Conservation (phyloP, 2,329 filamentous ascomycete species). For the Neoascochyta sp. region DNA sequence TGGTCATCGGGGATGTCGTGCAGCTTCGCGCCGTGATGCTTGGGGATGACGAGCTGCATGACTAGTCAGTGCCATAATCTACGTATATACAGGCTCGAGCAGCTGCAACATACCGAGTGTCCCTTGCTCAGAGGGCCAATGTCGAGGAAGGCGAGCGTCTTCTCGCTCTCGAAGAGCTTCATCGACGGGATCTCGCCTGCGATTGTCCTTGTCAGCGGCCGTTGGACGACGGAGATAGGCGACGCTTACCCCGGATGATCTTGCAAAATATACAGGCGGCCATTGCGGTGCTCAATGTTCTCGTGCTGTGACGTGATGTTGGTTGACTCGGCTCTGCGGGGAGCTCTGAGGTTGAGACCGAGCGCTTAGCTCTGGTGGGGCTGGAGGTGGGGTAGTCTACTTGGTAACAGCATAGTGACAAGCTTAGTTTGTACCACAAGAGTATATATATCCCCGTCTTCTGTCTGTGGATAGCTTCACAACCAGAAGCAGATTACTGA, state of each 20-base stretch:
- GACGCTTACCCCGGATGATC: constrained; percentile 77
- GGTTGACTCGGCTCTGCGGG: constrained; percentile 9
- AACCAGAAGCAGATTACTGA: no score
- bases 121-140: constrained; percentile 86
- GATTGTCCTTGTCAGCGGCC: constrained; percentile 6
- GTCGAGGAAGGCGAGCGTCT: constrained; percentile 92
- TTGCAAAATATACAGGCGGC: constrained; percentile 94
- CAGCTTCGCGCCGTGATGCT: constrained; percentile 88
- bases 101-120: constrained; percentile 85
- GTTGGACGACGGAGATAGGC: background rate
- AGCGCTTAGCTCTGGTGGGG: constrained; percentile 14
- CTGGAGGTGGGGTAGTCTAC: constrained; percentile 21
- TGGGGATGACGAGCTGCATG: constrained; percentile 88
- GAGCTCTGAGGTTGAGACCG: no score
- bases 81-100: background rate
- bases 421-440: no score
- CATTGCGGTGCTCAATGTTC: constrained; percentile 42
- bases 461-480: no score
- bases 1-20: constrained; percentile 89
- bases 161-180: constrained; percentile 94
- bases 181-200: constrained; percentile 91
- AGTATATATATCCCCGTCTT: no score
- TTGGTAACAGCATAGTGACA: no score
- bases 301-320: constrained; percentile 22
- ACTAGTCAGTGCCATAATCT: background rate